Base-by-base conservation (phyloP, 1,139 yeast species). In the Kurtzmaniella natalensis region DNA sequence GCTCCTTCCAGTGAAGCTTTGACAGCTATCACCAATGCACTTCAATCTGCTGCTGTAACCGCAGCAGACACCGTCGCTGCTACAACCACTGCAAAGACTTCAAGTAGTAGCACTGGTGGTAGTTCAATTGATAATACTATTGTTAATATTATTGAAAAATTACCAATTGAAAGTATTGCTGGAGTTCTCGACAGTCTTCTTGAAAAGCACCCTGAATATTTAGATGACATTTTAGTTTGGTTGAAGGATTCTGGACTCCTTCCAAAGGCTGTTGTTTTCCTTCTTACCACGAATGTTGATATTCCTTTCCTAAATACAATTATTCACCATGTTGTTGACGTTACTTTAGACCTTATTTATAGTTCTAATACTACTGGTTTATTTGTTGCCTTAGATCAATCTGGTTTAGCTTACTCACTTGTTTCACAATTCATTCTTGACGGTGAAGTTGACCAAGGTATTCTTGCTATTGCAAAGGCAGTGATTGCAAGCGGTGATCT, bases 371-470 rank as follows among this genome's bases (percentile, higher is more conserved):
- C 57, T 26, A 60, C 65, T 17, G 42, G 51, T n/a, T 44, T 61
- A 20, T 59, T 57, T 41, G 54, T 48, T 30, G 65, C 64, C 7
- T 57, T 61, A 37, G 64, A 60, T 39, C 43, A 54, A 37, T 59
- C 66, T 14, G 59, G 59, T 4, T 55, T 61, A 40, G 61, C 55
- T n/a, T 61, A 61, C 37, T 46, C 53, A 3, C 40, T 59, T 29
- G 45, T 61, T 39, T 54, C 62, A 9, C 55, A 55, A 23, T 37
- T 51, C 26, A 38, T 61, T 28, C 47, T 53, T 30, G 55, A 56
- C 40, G 50, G 53, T 14, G 44, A 49, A n/a, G 50, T 57, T 29
- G 46, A 59, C 35, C 63, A 65, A 27, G 50, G 59, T 25, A 44
- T 59, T 24, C 42, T 51, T 23, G 37, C 38, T 9, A 55, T 61